phyloP scores from a whole-genome alignment of 1,284 basidiomycete genomes.

The Cutaneotrichosporon spelunceum region DNA sequence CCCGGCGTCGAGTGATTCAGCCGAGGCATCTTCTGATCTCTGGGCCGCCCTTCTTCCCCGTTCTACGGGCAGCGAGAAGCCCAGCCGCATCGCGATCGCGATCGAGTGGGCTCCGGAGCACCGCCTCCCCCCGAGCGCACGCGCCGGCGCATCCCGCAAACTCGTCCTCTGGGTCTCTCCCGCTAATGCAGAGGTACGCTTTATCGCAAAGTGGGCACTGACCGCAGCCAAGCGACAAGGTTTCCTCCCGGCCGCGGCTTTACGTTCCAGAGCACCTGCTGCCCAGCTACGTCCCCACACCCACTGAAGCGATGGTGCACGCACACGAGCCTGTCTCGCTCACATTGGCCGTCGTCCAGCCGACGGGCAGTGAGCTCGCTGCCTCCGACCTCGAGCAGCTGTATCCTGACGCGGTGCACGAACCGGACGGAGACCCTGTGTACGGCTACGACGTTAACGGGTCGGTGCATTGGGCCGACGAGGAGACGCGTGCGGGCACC shows the following conservation, averaged over 20 bases:
- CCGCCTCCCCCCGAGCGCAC: slow-evolving; percentile 11
- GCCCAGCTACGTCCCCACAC: slow-evolving; percentile 33
- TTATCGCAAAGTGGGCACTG: background rate
- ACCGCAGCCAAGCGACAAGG: slow-evolving; percentile 6
- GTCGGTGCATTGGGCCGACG: slow-evolving; percentile 20
- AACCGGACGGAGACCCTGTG: slow-evolving; percentile 8
- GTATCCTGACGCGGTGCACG: slow-evolving; percentile 12
- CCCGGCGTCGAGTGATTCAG: slow-evolving; percentile 14
- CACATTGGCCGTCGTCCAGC: slow-evolving; percentile 42
- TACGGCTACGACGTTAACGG: slow-evolving; percentile 14
- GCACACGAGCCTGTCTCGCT: slow-evolving; percentile 40
- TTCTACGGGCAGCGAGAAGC: background rate
- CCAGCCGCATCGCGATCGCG: slow-evolving; percentile 14
- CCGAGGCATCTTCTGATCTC: slow-evolving; percentile 18
- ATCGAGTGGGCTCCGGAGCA: slow-evolving; percentile 21
- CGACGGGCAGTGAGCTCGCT: slow-evolving; percentile 27
- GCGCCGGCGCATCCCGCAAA: slow-evolving; percentile 14
- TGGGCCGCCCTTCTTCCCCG: slow-evolving; percentile 15
- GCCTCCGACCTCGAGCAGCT: slow-evolving; percentile 25
- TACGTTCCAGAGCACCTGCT: slow-evolving; percentile 35
- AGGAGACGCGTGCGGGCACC: slow-evolving; percentile 12
- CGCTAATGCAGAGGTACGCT: slow-evolving; percentile 14
- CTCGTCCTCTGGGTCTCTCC: slow-evolving; percentile 23
- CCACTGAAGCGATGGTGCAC: slow-evolving; percentile 28
- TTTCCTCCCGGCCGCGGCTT: slow-evolving; percentile 18